Conservation (phyloP, 192 early-diverging fungal genomes). For the Backusella parvicylindrica region DNA sequence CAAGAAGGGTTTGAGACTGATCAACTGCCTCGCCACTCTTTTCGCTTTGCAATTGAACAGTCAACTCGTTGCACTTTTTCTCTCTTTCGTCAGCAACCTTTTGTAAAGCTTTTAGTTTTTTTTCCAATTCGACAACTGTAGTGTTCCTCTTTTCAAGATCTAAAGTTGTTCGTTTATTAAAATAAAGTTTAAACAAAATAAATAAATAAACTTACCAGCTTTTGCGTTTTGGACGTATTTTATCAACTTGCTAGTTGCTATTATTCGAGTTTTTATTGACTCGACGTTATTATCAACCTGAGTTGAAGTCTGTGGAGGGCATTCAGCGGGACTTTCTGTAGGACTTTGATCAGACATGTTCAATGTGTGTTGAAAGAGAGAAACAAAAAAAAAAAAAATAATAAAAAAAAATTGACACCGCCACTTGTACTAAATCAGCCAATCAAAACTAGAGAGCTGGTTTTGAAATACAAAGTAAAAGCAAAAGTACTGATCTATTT, state of each 20-base stretch:
- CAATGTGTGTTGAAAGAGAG: not conserved
- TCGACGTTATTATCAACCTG: not conserved
- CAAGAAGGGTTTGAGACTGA: not conserved
- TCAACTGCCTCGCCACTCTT: not conserved
- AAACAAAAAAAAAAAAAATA: not conserved
- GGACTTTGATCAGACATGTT: not conserved
- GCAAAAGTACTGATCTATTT: too few species aligned
- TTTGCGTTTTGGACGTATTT: not conserved
- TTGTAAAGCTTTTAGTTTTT: not conserved
- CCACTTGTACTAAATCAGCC: too few species aligned
- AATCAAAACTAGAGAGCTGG: too few species aligned
- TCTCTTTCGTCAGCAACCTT: not conserved
- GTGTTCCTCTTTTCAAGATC: not conserved
- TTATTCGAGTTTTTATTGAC: not conserved
- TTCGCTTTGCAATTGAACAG: not conserved
- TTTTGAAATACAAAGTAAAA: not conserved
- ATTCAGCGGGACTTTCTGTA: not conserved
- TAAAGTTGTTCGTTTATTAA: not conserved
- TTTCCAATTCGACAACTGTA: not conserved
- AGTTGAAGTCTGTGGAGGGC: not conserved
- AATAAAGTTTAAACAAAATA: too few species aligned
- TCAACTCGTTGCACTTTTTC: not conserved
- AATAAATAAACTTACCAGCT: not conserved
- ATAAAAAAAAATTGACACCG: too few species aligned
- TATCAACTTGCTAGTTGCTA: not conserved